Evolutionary conservation across 352 stramenopile genomes (phyloP).

Genomic region (Globisporangium takayamanum): DNA sequence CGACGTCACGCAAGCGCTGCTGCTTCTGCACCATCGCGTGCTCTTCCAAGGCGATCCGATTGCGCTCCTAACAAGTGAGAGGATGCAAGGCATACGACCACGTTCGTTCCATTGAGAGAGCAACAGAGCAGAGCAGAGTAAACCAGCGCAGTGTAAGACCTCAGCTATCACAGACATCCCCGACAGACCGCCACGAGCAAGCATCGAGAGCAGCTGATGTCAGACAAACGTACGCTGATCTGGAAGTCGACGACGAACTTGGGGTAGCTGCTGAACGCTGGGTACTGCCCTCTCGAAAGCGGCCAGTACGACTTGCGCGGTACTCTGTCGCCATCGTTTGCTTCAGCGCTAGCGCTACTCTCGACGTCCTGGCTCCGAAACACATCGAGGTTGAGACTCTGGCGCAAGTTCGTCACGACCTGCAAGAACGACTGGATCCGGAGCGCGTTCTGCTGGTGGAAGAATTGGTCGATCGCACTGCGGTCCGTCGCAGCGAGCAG

Average conservation of each 20-base stretch:
- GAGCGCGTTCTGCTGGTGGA: slow-evolving; percentile 80
- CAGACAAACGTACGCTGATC: slow-evolving; percentile 50
- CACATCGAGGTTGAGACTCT: slow-evolving; percentile 30
- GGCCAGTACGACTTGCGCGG: slow-evolving; percentile 34
- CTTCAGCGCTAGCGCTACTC: background rate
- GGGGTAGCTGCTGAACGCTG: slow-evolving; percentile 72
- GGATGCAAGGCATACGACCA: too few relatives aligned
- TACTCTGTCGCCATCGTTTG: background rate
- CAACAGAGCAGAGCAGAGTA: background rate
- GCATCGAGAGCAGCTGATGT: background rate
- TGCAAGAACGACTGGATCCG: slow-evolving; percentile 69
- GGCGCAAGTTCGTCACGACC: slow-evolving; percentile 47
- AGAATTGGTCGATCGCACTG: slow-evolving; percentile 77
- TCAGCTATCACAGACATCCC: background rate
- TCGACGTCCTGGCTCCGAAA: slow-evolving; percentile 11
- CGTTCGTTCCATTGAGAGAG: too few relatives aligned
- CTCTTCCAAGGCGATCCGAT: slow-evolving; percentile 76
- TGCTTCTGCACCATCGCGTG: slow-evolving; percentile 59
- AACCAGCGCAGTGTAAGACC: background rate
- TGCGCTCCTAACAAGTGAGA: slow-evolving; percentile 45
- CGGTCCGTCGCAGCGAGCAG: slow-evolving; percentile 45
- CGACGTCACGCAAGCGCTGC: slow-evolving; percentile 45
- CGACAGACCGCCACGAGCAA: slow-evolving; percentile 3
- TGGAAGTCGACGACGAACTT: slow-evolving; percentile 81
- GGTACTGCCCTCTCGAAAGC: slow-evolving; percentile 64